Percentiles rank a stretch among this genome's conserved stretches.
Evolutionary conservation across 2,329 filamentous ascomycete genomes (phyloP).

Genomic region (Epichloe bromicola): DNA sequence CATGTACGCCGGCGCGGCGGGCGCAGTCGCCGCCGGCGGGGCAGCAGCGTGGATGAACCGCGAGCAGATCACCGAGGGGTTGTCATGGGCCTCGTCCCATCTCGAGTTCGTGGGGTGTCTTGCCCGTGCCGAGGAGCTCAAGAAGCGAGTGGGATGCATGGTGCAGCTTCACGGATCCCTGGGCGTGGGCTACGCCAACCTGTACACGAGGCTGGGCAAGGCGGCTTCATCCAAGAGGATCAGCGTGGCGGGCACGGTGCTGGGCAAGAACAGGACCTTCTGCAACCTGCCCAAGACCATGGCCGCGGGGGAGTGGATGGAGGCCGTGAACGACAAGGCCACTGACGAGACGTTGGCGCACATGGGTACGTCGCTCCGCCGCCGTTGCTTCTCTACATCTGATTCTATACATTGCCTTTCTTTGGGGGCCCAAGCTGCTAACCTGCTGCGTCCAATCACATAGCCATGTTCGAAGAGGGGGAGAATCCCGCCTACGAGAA

Average conservation of each 20-base stretch:
- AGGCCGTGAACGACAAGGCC: slow-evolving; percentile 66
- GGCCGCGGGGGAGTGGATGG: slow-evolving; percentile 46
- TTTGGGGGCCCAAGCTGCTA: neutral
- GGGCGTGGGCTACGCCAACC: slow-evolving; percentile 65
- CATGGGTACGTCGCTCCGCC: slow-evolving; percentile 37
- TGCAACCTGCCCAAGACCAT: slow-evolving; percentile 61
- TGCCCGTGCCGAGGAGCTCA: slow-evolving; percentile 69
- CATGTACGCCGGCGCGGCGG: slow-evolving; percentile 73
- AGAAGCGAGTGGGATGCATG: slow-evolving; percentile 57
- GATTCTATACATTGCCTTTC: neutral
- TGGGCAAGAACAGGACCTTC: slow-evolving; percentile 70
- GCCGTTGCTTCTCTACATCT: neutral
- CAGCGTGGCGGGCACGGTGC: slow-evolving; percentile 41
- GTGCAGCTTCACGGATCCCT: slow-evolving; percentile 53
- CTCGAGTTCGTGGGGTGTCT: slow-evolving; percentile 89
- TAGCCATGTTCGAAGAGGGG: slow-evolving; percentile 59
- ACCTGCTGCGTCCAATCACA: slow-evolving; percentile 1
- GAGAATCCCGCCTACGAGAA: slow-evolving; percentile 61
- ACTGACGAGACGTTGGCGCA: slow-evolving; percentile 72
- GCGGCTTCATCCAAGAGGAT: slow-evolving; percentile 43
- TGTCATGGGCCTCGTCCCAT: slow-evolving; percentile 76
- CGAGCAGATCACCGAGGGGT: slow-evolving; percentile 63
- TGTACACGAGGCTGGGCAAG: slow-evolving; percentile 74
- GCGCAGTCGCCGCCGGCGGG: slow-evolving; percentile 67
- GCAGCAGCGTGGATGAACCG: slow-evolving; percentile 79